A percentile compares a stretch with the other conserved stretches of the same genome.
Conservation (phyloP, 192 early-diverging fungal genomes). For the Coemansia erecta region DNA sequence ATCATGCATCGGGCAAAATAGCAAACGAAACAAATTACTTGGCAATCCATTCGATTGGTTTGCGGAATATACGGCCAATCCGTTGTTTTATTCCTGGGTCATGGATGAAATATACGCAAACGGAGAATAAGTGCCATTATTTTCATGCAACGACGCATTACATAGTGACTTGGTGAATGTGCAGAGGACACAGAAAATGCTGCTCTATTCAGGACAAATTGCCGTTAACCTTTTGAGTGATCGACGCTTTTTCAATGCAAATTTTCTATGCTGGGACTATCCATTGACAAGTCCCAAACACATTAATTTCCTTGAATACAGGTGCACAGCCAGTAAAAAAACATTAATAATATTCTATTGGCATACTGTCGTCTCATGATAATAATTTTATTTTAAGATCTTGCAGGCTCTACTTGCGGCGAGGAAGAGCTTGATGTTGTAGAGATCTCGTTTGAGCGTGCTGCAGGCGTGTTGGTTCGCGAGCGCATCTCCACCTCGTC, state of each 20-base stretch:
- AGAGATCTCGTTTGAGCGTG: neutral
- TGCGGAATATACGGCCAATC: neutral
- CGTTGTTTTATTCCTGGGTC: neutral
- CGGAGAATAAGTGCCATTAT: neutral
- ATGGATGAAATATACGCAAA: neutral
- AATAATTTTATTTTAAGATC: neutral
- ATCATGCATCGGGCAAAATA: neutral
- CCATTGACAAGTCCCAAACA: no score
- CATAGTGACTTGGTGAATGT: no score
- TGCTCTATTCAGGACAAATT: neutral
- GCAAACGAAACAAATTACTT: neutral
- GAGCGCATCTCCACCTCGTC: conserved; percentile 12
- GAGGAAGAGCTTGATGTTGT: neutral
- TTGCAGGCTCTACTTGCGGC: conserved; percentile 1
- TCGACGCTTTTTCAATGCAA: no score
- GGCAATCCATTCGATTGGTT: neutral
- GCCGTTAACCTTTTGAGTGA: neutral
- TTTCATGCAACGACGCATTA: no score
- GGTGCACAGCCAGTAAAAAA: no score
- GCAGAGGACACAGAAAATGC: neutral
- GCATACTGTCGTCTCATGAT: neutral
- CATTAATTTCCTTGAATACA: no score
- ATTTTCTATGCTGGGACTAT: no score
- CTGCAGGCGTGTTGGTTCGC: conserved; percentile 1
- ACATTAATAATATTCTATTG: no score